Base-by-base conservation (phyloP, 1,284 basidiomycete genomes). In the Anthracocystis setariae region DNA sequence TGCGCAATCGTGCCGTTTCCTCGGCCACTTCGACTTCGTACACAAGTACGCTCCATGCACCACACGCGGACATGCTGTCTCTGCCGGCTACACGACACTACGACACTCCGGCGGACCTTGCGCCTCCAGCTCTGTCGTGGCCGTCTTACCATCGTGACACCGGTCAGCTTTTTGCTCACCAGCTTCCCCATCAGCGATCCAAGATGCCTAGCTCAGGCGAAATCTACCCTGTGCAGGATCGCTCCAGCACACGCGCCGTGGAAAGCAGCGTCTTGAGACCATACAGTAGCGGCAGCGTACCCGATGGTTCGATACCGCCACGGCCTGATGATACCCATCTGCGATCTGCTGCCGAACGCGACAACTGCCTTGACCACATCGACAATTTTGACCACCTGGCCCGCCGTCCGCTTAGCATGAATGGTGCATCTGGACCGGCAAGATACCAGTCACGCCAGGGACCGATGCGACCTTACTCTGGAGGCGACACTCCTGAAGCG, bases 1-100 rank as follows among this genome's bases (percentile, higher is more conserved):
- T 64, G 51, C 51, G 64, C n/a, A 68, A 73, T 18, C 64, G 70
- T 9, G 35, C 58, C 3, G 18, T 32, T 10, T 52, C 61, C 9
- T 37, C 35, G 12, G 35, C 35, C 8, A n/a, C 35, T n/a, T 13
- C 35, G 5, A 17, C n/a, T 13, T 13, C 13, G 5, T 15, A 37
- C 12, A 5, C 15, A 7, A n/a, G n/a, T n/a, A 37, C 17, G n/a
- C n/a, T n/a, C 8, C 35, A 37, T 7, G 8, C 7, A n/a, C 8
- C 8, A 5, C 35, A 5, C 5, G 5, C 35, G n/a, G 35, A n/a
- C 5, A 13, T n/a, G 35, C 8, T 18, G 20, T 20, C 24, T 4
- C 10, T 27, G 23, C 17, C 23, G 25, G 23, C 43, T 27, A 24
- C 43, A n/a, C 25, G 43, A 21, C 29, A 29, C 43, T 29, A 29